Conservation (phyloP, 108 stramenopile species). For the Nitzschia inconspicua region DNA sequence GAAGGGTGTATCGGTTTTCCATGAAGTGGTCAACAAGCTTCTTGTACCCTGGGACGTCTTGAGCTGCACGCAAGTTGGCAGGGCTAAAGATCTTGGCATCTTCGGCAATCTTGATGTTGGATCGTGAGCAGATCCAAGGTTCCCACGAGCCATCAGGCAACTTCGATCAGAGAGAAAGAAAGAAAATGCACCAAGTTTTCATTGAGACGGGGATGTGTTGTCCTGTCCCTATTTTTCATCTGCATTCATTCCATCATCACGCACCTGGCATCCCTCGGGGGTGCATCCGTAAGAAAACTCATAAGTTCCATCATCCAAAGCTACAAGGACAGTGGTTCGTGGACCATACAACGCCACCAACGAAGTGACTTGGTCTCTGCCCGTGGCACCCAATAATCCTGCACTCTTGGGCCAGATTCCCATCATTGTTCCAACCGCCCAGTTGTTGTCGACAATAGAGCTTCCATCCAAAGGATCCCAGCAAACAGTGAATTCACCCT, state of each 20-base stretch:
- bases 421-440: conserved; percentile 93
- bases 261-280: conserved; percentile 27
- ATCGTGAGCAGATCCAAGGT: conserved; percentile 65
- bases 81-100: conserved; percentile 88
- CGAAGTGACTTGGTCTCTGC: conserved; percentile 87
- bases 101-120: conserved; percentile 45
- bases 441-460: conserved; percentile 92
- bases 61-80: conserved; percentile 89
- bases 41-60: conserved; percentile 84
- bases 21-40: conserved; percentile 86
- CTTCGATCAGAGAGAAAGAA: too few relatives aligned
- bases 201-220: too few relatives aligned
- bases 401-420: conserved; percentile 89
- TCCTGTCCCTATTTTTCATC: too few relatives aligned
- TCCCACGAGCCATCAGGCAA: too few relatives aligned
- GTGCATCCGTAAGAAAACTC: conserved; percentile 68
- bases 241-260: conserved; percentile 16
- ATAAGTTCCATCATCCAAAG: conserved; percentile 74
- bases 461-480: conserved; percentile 97
- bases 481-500: conserved; percentile 77
- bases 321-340: conserved; percentile 86
- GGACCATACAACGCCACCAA: conserved; percentile 90
- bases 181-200: too few relatives aligned
- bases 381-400: conserved; percentile 81
- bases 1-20: conserved; percentile 88